A percentile compares a stretch with the other conserved stretches of the same genome.
Conservation (phyloP, 257 asterid species). For the Echites panduratus region DNA sequence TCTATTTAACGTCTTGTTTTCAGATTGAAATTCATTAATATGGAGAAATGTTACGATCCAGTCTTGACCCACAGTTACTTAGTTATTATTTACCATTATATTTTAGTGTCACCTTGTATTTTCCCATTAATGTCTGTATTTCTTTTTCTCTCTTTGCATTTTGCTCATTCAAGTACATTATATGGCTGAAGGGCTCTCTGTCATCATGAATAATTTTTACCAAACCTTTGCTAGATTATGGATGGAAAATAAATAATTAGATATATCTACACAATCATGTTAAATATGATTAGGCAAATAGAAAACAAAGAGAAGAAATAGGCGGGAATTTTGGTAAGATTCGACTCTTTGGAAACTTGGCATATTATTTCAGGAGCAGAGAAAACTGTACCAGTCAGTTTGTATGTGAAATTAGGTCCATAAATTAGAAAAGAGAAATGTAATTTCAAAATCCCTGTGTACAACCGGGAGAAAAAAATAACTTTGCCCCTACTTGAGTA, state of each 20-base stretch:
- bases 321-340: background rate
- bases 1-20: background rate
- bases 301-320: background rate
- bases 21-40: constrained; percentile 1
- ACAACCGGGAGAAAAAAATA: background rate
- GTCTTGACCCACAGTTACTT: background rate
- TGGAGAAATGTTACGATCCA: background rate
- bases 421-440: background rate
- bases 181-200: background rate
- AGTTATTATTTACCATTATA: background rate
- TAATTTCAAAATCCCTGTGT: background rate
- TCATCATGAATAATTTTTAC: background rate
- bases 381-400: background rate
- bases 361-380: background rate
- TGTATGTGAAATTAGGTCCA: constrained; percentile 3
- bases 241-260: background rate
- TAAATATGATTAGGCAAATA: background rate
- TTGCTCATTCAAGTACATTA: background rate
- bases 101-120: background rate
- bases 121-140: background rate
- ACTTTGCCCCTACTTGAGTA: background rate
- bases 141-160: background rate
- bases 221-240: background rate
- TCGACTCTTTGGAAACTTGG: background rate
- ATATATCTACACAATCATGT: background rate